Percentiles rank a stretch among this genome's conserved stretches.
Conservation (phyloP, 495 filamentous ascomycete species). For the Thermothielavioides terrestris region DNA sequence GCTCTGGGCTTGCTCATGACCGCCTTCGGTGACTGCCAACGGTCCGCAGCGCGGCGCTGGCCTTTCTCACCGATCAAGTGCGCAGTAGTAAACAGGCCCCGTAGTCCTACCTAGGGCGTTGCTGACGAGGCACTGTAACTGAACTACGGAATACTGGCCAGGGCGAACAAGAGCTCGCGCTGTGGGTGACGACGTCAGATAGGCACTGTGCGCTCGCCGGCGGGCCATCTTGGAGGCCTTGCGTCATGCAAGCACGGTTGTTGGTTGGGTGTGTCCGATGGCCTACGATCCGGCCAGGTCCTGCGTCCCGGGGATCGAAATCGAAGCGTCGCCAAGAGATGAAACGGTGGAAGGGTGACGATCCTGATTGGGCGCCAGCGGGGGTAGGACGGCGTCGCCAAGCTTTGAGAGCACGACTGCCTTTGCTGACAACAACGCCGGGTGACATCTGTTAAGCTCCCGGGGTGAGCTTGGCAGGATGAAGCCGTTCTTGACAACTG, state of each 20-base stretch:
- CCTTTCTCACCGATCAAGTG: constrained; percentile 1
- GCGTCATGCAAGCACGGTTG: background rate
- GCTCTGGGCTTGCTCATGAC: too few relatives aligned
- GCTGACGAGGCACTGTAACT: background rate
- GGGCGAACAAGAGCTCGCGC: background rate
- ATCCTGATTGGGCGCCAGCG: constrained; percentile 9
- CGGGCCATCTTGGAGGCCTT: background rate
- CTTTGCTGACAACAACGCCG: constrained; percentile 2
- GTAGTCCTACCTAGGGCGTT: background rate
- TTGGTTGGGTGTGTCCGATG: background rate
- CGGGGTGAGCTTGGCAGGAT: constrained; percentile 1
- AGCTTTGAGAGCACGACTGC: too few relatives aligned
- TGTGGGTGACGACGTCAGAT: background rate
- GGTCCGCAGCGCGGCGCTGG: constrained; percentile 1
- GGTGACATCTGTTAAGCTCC: constrained; percentile 1
- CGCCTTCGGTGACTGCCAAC: background rate
- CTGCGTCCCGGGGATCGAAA: background rate
- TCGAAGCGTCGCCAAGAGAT: constrained; percentile 9
- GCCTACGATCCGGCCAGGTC: constrained; percentile 9
- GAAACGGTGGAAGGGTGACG: background rate
- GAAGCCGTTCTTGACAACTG: background rate
- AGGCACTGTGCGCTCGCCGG: background rate
- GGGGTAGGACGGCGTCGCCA: too few relatives aligned
- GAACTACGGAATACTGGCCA: too few relatives aligned
- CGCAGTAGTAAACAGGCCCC: background rate